phyloP scores from a whole-genome alignment of 345 rosid genomes.

The Excoecaria agallocha region DNA sequence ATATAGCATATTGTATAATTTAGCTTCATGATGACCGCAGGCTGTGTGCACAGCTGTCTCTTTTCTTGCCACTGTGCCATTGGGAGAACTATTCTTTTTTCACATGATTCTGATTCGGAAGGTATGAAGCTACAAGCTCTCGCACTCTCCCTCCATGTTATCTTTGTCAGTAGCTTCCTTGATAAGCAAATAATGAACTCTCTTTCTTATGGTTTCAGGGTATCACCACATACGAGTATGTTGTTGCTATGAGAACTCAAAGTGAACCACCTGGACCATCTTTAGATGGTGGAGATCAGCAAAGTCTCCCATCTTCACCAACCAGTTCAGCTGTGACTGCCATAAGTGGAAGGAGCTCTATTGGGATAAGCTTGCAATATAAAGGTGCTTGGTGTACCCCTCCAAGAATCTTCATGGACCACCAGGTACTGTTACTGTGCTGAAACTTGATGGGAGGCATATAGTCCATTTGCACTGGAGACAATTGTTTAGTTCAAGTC shows the following conservation, averaged over 20 bases:
- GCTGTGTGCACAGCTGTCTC: slow-evolving; percentile 72
- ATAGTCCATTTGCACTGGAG: background rate
- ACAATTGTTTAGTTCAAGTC: background rate
- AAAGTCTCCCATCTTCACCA: slow-evolving; percentile 72
- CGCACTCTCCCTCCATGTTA: background rate
- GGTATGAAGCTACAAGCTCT: slow-evolving; percentile 32
- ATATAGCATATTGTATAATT: background rate
- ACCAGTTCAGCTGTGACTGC: slow-evolving; percentile 85
- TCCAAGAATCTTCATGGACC: slow-evolving; percentile 95
- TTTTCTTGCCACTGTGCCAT: slow-evolving; percentile 72
- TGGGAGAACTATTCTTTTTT: slow-evolving; percentile 89
- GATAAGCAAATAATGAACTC: slow-evolving; percentile 12
- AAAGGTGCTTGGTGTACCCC: slow-evolving; percentile 95
- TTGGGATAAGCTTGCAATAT: slow-evolving; percentile 76
- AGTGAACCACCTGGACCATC: slow-evolving; percentile 76
- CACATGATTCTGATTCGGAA: slow-evolving; percentile 83
- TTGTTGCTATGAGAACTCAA: slow-evolving; percentile 87
- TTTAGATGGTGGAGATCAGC: slow-evolving; percentile 65
- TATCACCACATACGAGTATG: slow-evolving; percentile 89
- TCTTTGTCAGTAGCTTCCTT: background rate
- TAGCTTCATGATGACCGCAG: slow-evolving; percentile 38
- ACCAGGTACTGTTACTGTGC: slow-evolving; percentile 47
- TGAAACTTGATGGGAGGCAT: background rate
- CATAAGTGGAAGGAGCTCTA: slow-evolving; percentile 81
- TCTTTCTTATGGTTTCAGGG: slow-evolving; percentile 49